Conservation (phyloP, 2,329 filamentous ascomycete genomes). For the Pestalotiopsis sp. region DNA sequence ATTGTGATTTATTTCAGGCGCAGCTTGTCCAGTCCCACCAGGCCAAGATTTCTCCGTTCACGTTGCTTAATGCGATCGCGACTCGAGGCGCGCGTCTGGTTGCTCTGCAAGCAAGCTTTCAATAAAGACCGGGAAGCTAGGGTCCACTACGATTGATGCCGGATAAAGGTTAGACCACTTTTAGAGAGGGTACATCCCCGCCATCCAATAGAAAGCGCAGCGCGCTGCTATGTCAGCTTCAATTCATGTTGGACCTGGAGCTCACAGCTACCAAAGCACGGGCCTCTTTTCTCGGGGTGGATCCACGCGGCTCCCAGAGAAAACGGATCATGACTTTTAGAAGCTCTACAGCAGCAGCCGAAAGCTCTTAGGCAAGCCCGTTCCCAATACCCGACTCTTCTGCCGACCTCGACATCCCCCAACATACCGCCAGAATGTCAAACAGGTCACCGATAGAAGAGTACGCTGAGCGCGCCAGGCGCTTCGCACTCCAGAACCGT, state of each 20-base stretch:
- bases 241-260: not conserved
- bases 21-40: not conserved
- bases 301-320: constrained; percentile 14
- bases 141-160: not conserved
- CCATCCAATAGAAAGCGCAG: no score
- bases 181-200: not conserved
- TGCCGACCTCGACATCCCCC: not conserved
- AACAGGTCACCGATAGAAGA: constrained; percentile 31
- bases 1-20: not conserved
- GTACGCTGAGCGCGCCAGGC: constrained; percentile 20
- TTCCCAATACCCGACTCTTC: not conserved
- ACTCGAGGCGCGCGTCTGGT: not conserved
- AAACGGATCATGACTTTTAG: constrained; percentile 21
- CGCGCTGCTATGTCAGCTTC: no score
- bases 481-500: constrained; percentile 24
- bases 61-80: not conserved
- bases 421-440: constrained; percentile 29
- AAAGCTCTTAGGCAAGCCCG: not conserved
- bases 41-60: not conserved
- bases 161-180: constrained; percentile 15
- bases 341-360: constrained; percentile 2
- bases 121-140: not conserved
- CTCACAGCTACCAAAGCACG: not conserved
- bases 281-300: constrained; percentile 1
- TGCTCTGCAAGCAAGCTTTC: not conserved